Evolutionary conservation across 352 stramenopile genomes (phyloP).

Genomic region (Globisporangium mamillatum): DNA sequence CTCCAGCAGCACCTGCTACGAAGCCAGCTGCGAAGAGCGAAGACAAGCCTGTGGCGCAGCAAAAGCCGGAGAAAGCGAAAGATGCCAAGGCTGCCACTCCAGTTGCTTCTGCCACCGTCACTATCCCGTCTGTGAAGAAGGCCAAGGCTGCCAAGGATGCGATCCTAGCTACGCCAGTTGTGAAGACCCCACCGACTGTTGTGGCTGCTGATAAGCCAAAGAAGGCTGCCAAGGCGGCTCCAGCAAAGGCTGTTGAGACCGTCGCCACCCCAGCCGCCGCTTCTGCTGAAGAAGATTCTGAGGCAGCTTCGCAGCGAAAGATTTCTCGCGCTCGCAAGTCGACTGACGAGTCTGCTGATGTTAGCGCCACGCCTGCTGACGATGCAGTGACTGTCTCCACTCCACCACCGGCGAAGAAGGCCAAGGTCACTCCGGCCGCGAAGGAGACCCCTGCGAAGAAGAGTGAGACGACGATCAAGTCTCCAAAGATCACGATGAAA

Average conservation of each 20-base stretch:
- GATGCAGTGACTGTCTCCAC: neutral
- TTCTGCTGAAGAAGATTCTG: slow-evolving; percentile 10
- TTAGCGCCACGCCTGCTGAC: neutral
- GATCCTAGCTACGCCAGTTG: neutral
- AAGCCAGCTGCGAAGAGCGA: slow-evolving; percentile 7
- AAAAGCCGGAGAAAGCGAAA: slow-evolving; percentile 22
- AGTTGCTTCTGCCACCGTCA: neutral
- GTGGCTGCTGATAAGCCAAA: slow-evolving; percentile 7
- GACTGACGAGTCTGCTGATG: slow-evolving; percentile 2
- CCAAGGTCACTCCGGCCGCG: slow-evolving; percentile 12
- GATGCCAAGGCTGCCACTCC: slow-evolving; percentile 15
- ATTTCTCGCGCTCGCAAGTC: slow-evolving; percentile 5
- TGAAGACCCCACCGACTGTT: slow-evolving; percentile 8
- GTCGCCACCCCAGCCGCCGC: neutral
- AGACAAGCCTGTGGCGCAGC: neutral
- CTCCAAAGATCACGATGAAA: slow-evolving; percentile 8
- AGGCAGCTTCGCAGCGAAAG: slow-evolving; percentile 6
- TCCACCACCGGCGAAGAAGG: slow-evolving; percentile 15
- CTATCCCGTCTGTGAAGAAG: slow-evolving; percentile 14
- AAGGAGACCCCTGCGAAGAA: slow-evolving; percentile 10
- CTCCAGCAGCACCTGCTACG: neutral
- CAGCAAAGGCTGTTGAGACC: neutral
- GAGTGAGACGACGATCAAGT: slow-evolving; percentile 8
- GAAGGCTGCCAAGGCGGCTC: slow-evolving; percentile 8
- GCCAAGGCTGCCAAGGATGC: slow-evolving; percentile 14